A percentile compares a stretch with the other conserved stretches of the same genome.
Conservation (phyloP, 2,329 filamentous ascomycete genomes). For the Xylariaceae sp. region DNA sequence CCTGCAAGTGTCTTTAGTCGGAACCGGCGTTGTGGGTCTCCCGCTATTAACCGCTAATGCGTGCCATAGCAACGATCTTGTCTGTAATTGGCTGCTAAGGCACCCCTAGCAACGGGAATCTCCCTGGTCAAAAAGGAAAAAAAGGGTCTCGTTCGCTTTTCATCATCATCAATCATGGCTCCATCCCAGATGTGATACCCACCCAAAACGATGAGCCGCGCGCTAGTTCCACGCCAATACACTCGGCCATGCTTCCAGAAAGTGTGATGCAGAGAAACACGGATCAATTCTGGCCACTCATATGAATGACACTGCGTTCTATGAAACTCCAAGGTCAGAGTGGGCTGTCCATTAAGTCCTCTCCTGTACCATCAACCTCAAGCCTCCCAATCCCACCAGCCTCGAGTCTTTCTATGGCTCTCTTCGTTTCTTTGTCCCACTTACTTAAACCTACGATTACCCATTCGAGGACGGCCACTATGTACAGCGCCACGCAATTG, state of each 20-base stretch:
- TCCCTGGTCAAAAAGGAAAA: not conserved
- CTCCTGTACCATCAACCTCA: not conserved
- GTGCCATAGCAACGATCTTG: slow-evolving; percentile 23
- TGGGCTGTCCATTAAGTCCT: slow-evolving; percentile 1
- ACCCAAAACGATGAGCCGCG: slow-evolving; percentile 9
- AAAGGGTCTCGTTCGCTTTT: not conserved
- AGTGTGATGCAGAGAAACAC: not conserved
- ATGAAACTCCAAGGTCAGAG: not conserved
- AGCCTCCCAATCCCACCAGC: slow-evolving; percentile 36
- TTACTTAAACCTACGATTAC: slow-evolving; percentile 76
- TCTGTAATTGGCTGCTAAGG: not conserved
- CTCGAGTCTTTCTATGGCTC: slow-evolving; percentile 75
- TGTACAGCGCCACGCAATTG: slow-evolving; percentile 80
- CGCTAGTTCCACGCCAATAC: slow-evolving; percentile 7
- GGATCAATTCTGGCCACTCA: not conserved
- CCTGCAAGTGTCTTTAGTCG: not conserved
- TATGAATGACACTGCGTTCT: not conserved
- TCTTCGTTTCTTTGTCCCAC: slow-evolving; percentile 76
- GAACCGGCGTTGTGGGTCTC: not conserved
- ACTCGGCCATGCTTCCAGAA: not conserved
- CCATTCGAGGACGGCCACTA: slow-evolving; percentile 83
- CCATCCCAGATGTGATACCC: not conserved
- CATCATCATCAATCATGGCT: not conserved
- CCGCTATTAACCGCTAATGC: slow-evolving; percentile 13
- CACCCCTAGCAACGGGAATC: not conserved